phyloP scores from a whole-genome alignment of 2,329 filamentous ascomycete genomes.

The Ophiocordyceps robertsii region DNA sequence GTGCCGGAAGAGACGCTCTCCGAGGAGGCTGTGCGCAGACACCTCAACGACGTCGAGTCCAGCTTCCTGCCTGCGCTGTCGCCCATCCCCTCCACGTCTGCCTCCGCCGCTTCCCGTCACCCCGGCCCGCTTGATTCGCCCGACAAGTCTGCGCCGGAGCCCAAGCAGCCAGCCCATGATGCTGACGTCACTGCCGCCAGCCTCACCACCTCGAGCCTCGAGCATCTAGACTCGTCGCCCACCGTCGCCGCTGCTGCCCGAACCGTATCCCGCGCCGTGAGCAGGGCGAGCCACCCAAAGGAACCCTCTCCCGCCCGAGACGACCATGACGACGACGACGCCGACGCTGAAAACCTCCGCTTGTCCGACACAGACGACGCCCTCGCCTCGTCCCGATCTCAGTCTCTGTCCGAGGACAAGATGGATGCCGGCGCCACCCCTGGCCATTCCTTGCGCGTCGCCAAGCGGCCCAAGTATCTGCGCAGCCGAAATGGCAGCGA shows the following conservation, averaged over 20 bases:
- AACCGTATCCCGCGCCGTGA: conserved; percentile 37
- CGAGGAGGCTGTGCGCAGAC: conserved; percentile 39
- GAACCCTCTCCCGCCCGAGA: conserved; percentile 6
- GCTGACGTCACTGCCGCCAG: conserved; percentile 15
- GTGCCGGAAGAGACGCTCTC: conserved; percentile 32
- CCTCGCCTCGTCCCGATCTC: conserved; percentile 17
- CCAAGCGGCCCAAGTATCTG: conserved; percentile 41
- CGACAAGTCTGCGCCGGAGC: conserved; percentile 17
- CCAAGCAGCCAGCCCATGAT: conserved; percentile 2
- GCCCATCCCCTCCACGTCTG: conserved; percentile 34
- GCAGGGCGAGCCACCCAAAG: conserved; percentile 23
- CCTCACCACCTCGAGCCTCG: conserved; percentile 35
- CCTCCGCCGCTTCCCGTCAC: conserved; percentile 22
- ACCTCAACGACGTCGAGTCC: conserved; percentile 51
- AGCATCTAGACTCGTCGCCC: conserved; percentile 42
- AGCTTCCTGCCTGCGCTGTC: conserved; percentile 48
- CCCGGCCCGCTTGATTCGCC: conserved; percentile 45
- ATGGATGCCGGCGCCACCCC: conserved; percentile 32
- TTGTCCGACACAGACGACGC: conserved; percentile 13
- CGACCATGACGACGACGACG: conserved; percentile 11
- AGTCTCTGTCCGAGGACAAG: conserved; percentile 14
- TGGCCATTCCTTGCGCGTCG: conserved; percentile 28
- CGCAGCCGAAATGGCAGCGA: conserved; percentile 44
- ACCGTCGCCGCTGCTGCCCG: conserved; percentile 40
- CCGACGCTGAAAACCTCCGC: conserved; percentile 11